A percentile compares a stretch with the other conserved stretches of the same genome.
phyloP scores from a whole-genome alignment of 1,139 yeast species.

The Magnusiomyces starmeri region DNA sequence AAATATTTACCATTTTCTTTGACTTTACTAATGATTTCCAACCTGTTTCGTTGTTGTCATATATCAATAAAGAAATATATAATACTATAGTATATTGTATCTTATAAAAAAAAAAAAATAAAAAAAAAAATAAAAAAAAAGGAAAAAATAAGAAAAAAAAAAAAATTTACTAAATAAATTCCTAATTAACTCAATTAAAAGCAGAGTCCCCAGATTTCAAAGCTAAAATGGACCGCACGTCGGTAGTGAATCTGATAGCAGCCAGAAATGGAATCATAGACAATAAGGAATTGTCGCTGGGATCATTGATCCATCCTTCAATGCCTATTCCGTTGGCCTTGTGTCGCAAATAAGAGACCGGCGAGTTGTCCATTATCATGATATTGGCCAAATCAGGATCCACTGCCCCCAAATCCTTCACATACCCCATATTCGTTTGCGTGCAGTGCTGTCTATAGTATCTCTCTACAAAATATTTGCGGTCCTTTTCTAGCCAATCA shows the following conservation, averaged over 20 bases:
- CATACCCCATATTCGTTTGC: slow-evolving; percentile 60
- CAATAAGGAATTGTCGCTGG: slow-evolving; percentile 73
- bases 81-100: no score
- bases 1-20: no score
- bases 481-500: slow-evolving; percentile 67
- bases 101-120: no score
- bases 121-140: no score
- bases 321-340: slow-evolving; percentile 84
- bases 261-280: slow-evolving; percentile 74
- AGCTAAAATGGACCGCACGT: slow-evolving; percentile 76
- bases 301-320: slow-evolving; percentile 97
- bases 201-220: slow-evolving; percentile 60
- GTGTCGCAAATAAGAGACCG: slow-evolving; percentile 76
- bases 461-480: slow-evolving; percentile 48
- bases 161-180: no score
- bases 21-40: no score
- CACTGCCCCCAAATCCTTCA: slow-evolving; percentile 66
- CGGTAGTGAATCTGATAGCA: slow-evolving; percentile 72
- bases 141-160: no score
- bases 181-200: no score
- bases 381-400: slow-evolving; percentile 58
- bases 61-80: no score
- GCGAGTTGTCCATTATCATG: slow-evolving; percentile 84
- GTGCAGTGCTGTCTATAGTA: slow-evolving; percentile 78
- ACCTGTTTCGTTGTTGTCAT: no score